Conservation (phyloP, 768 basidiomycete species). For the Cystobasidium onofrii region DNA sequence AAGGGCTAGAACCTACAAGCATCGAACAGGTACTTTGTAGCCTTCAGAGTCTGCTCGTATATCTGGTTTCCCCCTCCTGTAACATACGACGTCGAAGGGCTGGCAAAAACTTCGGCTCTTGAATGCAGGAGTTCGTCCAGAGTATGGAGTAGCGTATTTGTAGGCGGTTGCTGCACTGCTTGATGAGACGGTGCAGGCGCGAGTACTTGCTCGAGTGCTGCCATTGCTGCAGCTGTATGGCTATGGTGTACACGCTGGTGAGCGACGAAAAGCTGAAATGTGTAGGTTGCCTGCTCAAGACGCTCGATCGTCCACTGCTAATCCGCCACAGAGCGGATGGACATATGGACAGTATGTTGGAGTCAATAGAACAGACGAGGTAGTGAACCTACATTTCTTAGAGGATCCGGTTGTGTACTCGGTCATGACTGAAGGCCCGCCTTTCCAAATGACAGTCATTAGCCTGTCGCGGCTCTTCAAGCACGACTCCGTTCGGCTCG, state of each 20-base stretch:
- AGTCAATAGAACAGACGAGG: too few relatives aligned
- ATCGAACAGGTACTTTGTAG: slow-evolving; percentile 22
- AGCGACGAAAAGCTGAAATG: too few relatives aligned
- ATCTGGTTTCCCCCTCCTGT: not conserved
- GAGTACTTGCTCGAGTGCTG: not conserved
- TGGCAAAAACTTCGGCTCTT: slow-evolving; percentile 24
- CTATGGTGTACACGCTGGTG: too few relatives aligned
- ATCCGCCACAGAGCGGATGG: too few relatives aligned
- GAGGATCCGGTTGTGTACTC: too few relatives aligned
- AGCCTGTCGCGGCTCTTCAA: too few relatives aligned
- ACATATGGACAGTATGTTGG: too few relatives aligned
- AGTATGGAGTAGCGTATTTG: not conserved
- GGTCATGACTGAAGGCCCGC: too few relatives aligned
- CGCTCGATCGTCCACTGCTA: not conserved
- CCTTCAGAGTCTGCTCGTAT: not conserved
- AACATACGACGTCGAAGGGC: not conserved
- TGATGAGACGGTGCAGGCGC: not conserved
- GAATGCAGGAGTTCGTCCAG: slow-evolving; percentile 9
- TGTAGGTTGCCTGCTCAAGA: not conserved
- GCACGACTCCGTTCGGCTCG: too few relatives aligned
- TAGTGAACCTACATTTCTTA: too few relatives aligned
- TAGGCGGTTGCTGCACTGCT: not conserved
- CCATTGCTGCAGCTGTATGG: too few relatives aligned
- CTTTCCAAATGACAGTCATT: too few relatives aligned
- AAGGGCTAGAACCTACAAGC: slow-evolving; percentile 2